Conservation (phyloP, 2,329 filamentous ascomycete species). For the Apiospora kogelbergensis region DNA sequence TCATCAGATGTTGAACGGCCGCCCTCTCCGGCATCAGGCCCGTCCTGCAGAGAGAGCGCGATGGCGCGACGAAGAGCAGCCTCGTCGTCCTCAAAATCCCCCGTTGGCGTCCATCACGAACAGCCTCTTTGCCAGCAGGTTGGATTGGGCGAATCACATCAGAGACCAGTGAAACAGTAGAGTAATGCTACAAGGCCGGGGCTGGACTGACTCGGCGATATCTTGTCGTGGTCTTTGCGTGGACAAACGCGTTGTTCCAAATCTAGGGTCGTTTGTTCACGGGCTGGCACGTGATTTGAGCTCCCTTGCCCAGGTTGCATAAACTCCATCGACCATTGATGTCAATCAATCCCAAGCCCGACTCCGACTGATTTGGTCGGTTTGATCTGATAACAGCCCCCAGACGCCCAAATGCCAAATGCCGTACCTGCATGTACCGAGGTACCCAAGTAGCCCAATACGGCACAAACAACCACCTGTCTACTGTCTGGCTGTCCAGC, state of each 20-base stretch:
- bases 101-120: not conserved
- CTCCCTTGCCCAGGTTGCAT: not conserved
- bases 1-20: slow-evolving; percentile 17
- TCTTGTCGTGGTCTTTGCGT: not conserved
- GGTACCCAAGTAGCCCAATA: not conserved
- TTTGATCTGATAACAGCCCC: not conserved
- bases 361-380: not conserved
- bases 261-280: not conserved
- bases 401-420: not conserved
- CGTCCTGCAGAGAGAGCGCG: slow-evolving; percentile 51
- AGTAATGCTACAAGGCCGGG: not conserved
- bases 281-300: not conserved
- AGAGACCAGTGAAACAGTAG: not conserved
- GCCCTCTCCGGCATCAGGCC: slow-evolving; percentile 9
- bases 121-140: not conserved
- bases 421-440: slow-evolving; percentile 6
- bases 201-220: not conserved
- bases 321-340: not conserved
- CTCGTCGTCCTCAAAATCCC: slow-evolving; percentile 45
- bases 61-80: slow-evolving; percentile 62
- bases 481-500: too few relatives aligned
- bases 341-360: too few relatives aligned
- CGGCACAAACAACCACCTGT: too few relatives aligned
- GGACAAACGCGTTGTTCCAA: not conserved
- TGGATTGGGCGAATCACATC: not conserved